Conservation (phyloP, 2,329 filamentous ascomycete species). For the Trichophaea hybrida region DNA sequence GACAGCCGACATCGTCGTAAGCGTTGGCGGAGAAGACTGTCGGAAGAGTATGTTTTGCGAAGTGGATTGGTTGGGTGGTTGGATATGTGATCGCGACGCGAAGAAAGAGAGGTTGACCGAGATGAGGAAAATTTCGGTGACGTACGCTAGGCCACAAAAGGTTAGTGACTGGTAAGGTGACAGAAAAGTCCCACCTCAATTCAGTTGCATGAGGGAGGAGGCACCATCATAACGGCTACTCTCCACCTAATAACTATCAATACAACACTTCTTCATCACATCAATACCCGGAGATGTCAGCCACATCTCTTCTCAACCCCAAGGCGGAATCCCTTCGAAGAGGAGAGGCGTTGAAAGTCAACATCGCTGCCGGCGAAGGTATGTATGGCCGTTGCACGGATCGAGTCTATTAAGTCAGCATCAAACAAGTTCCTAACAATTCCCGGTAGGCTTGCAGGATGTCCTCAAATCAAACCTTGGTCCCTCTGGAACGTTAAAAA, state of each 20-base stretch:
- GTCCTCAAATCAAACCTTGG: constrained; percentile 94
- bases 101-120: background rate
- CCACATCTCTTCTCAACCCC: constrained; percentile 92
- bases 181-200: background rate
- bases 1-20: constrained; percentile 46
- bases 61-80: background rate
- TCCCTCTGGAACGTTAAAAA: constrained; percentile 45
- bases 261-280: background rate
- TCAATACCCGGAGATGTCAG: constrained; percentile 53
- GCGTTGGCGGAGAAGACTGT: background rate
- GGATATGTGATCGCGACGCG: background rate
- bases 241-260: constrained; percentile 1
- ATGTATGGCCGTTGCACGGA: background rate
- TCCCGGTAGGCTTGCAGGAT: constrained; percentile 51
- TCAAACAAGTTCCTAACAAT: background rate
- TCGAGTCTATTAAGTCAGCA: background rate
- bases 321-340: constrained; percentile 97
- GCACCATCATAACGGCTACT: background rate
- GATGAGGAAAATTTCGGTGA: constrained; percentile 6
- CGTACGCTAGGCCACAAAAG: background rate
- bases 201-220: background rate
- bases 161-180: background rate
- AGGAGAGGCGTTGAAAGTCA: constrained; percentile 91
- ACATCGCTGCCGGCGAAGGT: constrained; percentile 87
- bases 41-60: background rate